These are phyloP conservation scores for Botryobasidium botryosum DNA, from an alignment of 768 basidiomycete species.

Conservation along the genomic window DNA sequence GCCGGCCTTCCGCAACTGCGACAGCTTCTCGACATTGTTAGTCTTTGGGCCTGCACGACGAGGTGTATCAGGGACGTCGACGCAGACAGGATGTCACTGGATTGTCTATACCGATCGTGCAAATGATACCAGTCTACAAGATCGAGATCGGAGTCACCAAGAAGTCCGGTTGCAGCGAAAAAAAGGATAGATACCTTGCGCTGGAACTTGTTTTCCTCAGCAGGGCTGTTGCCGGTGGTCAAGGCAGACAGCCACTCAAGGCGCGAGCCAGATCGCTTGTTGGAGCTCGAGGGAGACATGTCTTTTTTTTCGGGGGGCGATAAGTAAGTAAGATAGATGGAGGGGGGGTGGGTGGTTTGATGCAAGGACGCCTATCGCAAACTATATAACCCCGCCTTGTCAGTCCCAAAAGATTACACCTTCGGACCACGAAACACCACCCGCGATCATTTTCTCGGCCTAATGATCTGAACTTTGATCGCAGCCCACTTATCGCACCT, in stretches of 20 bases:
- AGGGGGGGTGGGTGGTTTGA: too few relatives aligned
- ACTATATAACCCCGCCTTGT: too few relatives aligned
- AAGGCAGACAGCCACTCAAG: constrained; percentile 86
- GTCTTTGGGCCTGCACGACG: constrained; percentile 69
- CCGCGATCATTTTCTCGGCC: too few relatives aligned
- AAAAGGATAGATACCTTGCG: constrained; percentile 55
- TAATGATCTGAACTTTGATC: too few relatives aligned
- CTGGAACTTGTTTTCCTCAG: constrained; percentile 64
- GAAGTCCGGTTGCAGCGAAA: constrained; percentile 6
- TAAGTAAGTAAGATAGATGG: not conserved
- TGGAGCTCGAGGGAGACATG: not conserved
- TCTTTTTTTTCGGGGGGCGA: not conserved
- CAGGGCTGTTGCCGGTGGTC: constrained; percentile 51
- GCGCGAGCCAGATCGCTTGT: constrained; percentile 25
- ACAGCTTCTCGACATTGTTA: constrained; percentile 78
- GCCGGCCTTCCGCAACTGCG: constrained; percentile 71
- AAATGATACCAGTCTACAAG: constrained; percentile 87
- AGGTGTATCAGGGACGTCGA: constrained; percentile 1
- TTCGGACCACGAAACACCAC: too few relatives aligned
- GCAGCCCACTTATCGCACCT: too few relatives aligned
- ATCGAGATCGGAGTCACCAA: not conserved
- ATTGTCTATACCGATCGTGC: constrained; percentile 71
- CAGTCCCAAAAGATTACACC: too few relatives aligned
- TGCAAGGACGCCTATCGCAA: too few relatives aligned
- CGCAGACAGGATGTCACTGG: constrained; percentile 10